phyloP scores from a whole-genome alignment of 495 filamentous ascomycete genomes.

The Penicillium steckii region DNA sequence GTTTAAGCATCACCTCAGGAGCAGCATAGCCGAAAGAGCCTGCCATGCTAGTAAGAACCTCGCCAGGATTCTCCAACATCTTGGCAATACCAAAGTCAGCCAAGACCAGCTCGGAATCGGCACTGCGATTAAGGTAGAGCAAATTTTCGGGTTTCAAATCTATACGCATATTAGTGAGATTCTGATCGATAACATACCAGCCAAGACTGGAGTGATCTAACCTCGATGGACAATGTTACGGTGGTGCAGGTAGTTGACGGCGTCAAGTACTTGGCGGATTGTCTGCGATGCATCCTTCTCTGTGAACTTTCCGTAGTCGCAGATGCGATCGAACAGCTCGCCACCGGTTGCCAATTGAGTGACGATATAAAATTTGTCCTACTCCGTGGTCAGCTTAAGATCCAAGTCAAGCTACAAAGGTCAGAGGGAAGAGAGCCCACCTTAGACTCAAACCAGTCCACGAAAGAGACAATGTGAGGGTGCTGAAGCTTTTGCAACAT shows the following conservation, averaged over 20 bases:
- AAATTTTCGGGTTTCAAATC: slow-evolving; percentile 99
- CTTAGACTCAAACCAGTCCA: slow-evolving; percentile 99
- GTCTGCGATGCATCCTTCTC: slow-evolving; percentile 98
- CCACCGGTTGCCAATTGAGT: slow-evolving; percentile 95
- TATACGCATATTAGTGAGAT: slow-evolving; percentile 32
- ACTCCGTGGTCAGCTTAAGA: slow-evolving; percentile 8
- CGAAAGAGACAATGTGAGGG: slow-evolving; percentile 95
- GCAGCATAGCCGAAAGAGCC: slow-evolving; percentile 98
- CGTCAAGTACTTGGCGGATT: slow-evolving; percentile 90
- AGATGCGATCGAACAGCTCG: slow-evolving; percentile 97
- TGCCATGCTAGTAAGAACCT: slow-evolving; percentile 96
- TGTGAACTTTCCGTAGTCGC: slow-evolving; percentile 96
- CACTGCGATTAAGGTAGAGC: slow-evolving; percentile 78
- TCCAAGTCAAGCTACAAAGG: not conserved
- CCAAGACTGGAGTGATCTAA: slow-evolving; percentile 31
- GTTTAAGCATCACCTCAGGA: slow-evolving; percentile 97
- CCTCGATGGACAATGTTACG: slow-evolving; percentile 97
- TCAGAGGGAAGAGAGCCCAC: slow-evolving; percentile 23
- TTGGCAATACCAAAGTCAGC: slow-evolving; percentile 99
- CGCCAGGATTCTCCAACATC: slow-evolving; percentile 87
- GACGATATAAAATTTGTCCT: slow-evolving; percentile 99
- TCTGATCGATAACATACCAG: not conserved
- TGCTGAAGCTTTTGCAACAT: slow-evolving; percentile 89
- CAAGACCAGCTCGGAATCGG: slow-evolving; percentile 82
- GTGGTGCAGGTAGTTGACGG: slow-evolving; percentile 90